These are phyloP conservation scores for Cardamine chenopodiifolia DNA, from an alignment of 345 rosid species.

Conservation along the genomic window DNA sequence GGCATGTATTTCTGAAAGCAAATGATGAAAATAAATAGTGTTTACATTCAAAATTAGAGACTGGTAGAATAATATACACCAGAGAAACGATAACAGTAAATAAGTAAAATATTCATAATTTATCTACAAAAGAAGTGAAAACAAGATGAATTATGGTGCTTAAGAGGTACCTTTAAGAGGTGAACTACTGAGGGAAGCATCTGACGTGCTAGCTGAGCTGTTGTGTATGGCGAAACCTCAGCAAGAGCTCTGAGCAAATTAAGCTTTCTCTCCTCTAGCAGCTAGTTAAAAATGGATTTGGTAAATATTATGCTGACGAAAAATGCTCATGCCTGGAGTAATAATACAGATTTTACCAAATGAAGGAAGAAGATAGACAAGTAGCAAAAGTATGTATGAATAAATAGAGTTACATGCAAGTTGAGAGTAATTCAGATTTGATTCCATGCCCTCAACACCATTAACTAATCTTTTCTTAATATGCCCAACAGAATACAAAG, in stretches of 20 bases:
- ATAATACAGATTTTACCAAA: neutral
- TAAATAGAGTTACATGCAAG: neutral
- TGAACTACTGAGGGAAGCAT: constrained; percentile 79
- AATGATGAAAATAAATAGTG: neutral
- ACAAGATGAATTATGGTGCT: neutral
- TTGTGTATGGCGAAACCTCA: constrained; percentile 76
- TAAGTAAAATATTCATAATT: neutral
- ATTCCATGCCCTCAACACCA: neutral
- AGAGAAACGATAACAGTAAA: neutral
- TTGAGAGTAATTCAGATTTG: constrained; percentile 4
- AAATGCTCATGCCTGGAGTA: neutral
- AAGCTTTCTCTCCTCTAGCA: constrained; percentile 85
- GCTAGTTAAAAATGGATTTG: constrained; percentile 49
- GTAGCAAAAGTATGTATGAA: neutral
- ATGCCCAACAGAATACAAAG: neutral
- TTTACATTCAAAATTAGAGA: neutral
- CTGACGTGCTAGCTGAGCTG: constrained; percentile 82
- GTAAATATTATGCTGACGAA: constrained; percentile 1
- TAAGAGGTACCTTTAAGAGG: constrained; percentile 63
- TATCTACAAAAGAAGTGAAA: too few species aligned
- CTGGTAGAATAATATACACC: constrained; percentile 1
- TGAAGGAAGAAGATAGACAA: constrained; percentile 11
- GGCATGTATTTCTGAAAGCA: constrained; percentile 85
- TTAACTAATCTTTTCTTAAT: constrained; percentile 1
- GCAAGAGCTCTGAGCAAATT: constrained; percentile 84